Evolutionary conservation across 768 basidiomycete species (phyloP), one percentile per base, ranked within the genome.

Genomic region (Rhizopogon roseolus): DNA sequence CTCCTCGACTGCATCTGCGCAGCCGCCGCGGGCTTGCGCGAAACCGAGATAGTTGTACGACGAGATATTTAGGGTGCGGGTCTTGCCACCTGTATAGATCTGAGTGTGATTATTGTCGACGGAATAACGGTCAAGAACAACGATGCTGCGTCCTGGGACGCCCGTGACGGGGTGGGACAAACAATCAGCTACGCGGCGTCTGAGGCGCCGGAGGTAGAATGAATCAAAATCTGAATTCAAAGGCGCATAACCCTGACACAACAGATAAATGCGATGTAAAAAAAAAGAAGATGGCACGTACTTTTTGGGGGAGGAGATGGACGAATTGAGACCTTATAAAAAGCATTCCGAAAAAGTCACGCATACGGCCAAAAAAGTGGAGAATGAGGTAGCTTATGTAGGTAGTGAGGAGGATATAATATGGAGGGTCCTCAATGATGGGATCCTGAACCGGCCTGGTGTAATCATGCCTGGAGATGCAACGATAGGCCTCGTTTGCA

Each of bases 11-110:
- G 91, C 92, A 64, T 98, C 97, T 7, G 97, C 92, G 65, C 94
- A 97, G 5, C 90, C 89, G 13, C 97, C 97, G 3, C 82, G 81
- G 14, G 87, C 90, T 66, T 96, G 93, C 0, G 96, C 95, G 65
- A 99, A 98, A 3, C 96, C 97, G 63, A 99, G 92, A 66, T 98
- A 99, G 73, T 98, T 99, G 77, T 99, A 99, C 7, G 93, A 97
- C 1, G 94, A 96, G 60, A 98, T 90, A 68, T 99, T 99, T 62
- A 99, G 86, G 0, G 87, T 89, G 49, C 95, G 90, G 0, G 93
- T 94, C 27, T 79, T 81, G 1, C 77, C 80, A 55, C 94, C 96
- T 3, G 91, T 89, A 62, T 86, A 75, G 46, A 83, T 71, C 55
- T 90, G 86, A 3, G 85, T 86, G 64, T 81, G 76, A 71, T 93